Conservation (phyloP, 2,329 filamentous ascomycete species). For the Xylariaceae sp. region DNA sequence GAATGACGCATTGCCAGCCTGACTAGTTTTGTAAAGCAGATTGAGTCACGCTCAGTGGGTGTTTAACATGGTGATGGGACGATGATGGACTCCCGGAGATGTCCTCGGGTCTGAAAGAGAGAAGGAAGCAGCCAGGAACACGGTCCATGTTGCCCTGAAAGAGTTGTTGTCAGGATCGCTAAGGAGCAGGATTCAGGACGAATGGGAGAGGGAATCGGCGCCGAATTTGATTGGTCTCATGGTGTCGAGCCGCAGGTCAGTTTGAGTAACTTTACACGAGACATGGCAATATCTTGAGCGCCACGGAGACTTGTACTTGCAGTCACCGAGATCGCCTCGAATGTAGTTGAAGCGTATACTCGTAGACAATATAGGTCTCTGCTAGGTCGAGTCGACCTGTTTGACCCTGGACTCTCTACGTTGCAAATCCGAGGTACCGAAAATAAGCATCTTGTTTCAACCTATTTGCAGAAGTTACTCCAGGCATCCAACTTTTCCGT, state of each 20-base stretch:
- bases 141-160: neutral
- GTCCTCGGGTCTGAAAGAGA: neutral
- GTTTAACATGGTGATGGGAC: neutral
- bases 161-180: neutral
- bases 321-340: neutral
- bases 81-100: neutral
- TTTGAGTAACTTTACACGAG: too few relatives aligned
- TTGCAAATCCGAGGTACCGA: neutral
- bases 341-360: neutral
- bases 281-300: too few relatives aligned
- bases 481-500: neutral
- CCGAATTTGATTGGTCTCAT: neutral
- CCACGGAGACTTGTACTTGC: neutral
- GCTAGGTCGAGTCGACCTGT: neutral
- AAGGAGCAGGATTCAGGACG: neutral
- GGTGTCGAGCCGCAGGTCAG: neutral
- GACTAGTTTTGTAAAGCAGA: constrained; percentile 1
- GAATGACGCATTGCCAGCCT: neutral
- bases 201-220: neutral
- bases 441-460: neutral
- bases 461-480: neutral
- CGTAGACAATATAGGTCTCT: neutral
- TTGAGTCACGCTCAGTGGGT: constrained; percentile 2
- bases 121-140: neutral
- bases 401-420: neutral